A percentile compares a stretch with the other conserved stretches of the same genome.
Conservation (phyloP, 2,329 filamentous ascomycete genomes). For the Blastomyces emzantsi region DNA sequence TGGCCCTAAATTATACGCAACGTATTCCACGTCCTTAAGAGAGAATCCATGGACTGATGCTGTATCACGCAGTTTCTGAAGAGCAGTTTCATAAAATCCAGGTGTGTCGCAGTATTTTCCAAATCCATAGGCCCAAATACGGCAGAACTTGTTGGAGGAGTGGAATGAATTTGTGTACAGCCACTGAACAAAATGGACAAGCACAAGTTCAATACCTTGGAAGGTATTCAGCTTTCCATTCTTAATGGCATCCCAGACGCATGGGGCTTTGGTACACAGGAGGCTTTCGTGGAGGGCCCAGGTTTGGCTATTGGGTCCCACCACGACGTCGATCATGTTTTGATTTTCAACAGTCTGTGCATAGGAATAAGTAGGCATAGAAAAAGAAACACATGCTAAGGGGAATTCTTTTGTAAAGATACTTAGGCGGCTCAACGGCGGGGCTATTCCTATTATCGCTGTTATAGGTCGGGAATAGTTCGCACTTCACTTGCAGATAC, state of each 20-base stretch:
- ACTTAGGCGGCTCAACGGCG: background rate
- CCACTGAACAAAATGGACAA: constrained; percentile 15
- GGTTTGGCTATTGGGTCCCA: constrained; percentile 6
- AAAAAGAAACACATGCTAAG: constrained; percentile 10
- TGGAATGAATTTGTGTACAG: constrained; percentile 12
- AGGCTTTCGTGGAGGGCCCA: constrained; percentile 13
- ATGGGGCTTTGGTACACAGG: constrained; percentile 7
- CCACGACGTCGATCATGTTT: constrained; percentile 12
- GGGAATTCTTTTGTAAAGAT: constrained; percentile 6
- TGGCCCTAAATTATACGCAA: background rate
- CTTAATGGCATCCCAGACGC: constrained; percentile 7
- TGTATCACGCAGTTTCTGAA: constrained; percentile 10
- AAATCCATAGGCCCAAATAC: constrained; percentile 9
- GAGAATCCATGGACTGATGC: background rate
- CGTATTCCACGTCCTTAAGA: background rate
- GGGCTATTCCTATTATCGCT: background rate
- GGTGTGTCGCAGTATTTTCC: constrained; percentile 11
- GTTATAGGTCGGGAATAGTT: background rate
- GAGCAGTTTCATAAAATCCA: constrained; percentile 2
- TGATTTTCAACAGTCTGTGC: constrained; percentile 6
- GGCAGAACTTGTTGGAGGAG: constrained; percentile 2
- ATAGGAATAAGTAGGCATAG: background rate
- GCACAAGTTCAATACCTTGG: constrained; percentile 10
- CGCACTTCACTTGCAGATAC: background rate
- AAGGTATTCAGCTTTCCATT: constrained; percentile 10